Evolutionary conservation across 2,329 filamentous ascomycete genomes (phyloP).

Genomic region (Verticillium albo-atrum): DNA sequence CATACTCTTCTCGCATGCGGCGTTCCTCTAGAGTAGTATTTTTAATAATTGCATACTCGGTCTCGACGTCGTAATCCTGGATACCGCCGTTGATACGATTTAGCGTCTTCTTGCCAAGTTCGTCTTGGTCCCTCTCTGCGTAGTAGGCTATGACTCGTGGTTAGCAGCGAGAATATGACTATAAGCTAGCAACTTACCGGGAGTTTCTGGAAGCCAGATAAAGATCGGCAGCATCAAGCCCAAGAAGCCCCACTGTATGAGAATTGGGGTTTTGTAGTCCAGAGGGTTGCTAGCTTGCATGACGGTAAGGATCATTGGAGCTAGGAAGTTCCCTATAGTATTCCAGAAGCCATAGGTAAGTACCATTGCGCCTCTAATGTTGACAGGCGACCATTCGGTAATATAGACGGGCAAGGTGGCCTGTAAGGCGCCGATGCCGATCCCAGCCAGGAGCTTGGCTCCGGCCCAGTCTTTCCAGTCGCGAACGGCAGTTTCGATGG

Average conservation of each 20-base stretch:
- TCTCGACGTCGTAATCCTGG: conserved; percentile 20
- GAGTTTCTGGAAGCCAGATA: conserved; percentile 31
- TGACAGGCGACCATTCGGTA: conserved; percentile 33
- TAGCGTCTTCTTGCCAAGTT: conserved; percentile 13
- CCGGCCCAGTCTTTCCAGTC: conserved; percentile 34
- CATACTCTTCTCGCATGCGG: neutral
- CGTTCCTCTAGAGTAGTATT: conserved; percentile 18
- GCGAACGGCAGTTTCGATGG: conserved; percentile 28
- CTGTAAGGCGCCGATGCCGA: conserved; percentile 37
- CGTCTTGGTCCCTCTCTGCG: conserved; percentile 15
- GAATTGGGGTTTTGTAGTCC: conserved; percentile 33
- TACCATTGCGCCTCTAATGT: conserved; percentile 32
- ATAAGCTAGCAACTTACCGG: conserved; percentile 11
- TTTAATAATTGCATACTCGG: conserved; percentile 18
- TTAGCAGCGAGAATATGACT: neutral
- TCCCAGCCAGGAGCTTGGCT: conserved; percentile 26
- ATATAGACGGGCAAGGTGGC: conserved; percentile 35
- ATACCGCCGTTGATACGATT: conserved; percentile 17
- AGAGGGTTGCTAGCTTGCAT: conserved; percentile 23
- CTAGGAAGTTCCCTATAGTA: conserved; percentile 34
- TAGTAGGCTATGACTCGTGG: conserved; percentile 22
- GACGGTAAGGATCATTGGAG: conserved; percentile 31
- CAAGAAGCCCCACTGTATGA: conserved; percentile 39
- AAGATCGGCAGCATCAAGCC: conserved; percentile 34
- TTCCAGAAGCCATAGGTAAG: conserved; percentile 40